Conservation (phyloP, 768 basidiomycete species). For the Melanogaster broomeanus region DNA sequence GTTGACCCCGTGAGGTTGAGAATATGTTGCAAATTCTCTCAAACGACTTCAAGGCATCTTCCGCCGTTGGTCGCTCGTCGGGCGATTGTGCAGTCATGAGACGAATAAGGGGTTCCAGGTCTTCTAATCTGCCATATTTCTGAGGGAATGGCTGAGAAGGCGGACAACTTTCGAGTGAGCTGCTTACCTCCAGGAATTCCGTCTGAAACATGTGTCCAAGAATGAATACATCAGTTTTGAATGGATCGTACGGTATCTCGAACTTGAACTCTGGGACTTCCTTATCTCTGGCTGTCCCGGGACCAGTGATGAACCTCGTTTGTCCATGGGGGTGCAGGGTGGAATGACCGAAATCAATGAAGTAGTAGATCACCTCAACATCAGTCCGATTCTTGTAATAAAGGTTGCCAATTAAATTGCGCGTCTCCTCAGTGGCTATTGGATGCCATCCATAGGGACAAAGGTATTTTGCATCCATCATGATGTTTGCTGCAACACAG, state of each 20-base stretch:
- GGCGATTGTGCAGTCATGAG: no score
- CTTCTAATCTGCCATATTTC: no score
- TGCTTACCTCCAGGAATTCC: conserved; percentile 13
- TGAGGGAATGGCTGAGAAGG: no score
- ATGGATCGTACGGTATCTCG: conserved; percentile 26
- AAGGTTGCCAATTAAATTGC: conserved; percentile 13
- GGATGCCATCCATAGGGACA: conserved; percentile 33
- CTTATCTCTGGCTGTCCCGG: conserved; percentile 9
- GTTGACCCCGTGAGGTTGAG: no score
- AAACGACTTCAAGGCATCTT: no score
- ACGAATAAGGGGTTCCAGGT: no score
- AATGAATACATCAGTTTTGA: conserved; percentile 30
- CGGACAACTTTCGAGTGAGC: no score
- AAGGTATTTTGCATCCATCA: conserved; percentile 27
- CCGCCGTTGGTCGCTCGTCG: no score
- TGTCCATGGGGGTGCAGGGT: conserved; percentile 18
- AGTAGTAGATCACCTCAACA: conserved; percentile 31
- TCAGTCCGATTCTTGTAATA: conserved; percentile 26
- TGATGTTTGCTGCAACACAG: conserved; percentile 29
- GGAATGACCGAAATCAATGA: conserved; percentile 40
- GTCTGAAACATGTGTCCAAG: conserved; percentile 25
- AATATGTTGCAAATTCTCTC: no score
- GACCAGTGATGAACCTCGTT: conserved; percentile 1
- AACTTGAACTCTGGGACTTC: conserved; percentile 24
- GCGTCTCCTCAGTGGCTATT: background rate